Conservation (phyloP, 768 basidiomycete genomes). For the Scleroderma citrinum region DNA sequence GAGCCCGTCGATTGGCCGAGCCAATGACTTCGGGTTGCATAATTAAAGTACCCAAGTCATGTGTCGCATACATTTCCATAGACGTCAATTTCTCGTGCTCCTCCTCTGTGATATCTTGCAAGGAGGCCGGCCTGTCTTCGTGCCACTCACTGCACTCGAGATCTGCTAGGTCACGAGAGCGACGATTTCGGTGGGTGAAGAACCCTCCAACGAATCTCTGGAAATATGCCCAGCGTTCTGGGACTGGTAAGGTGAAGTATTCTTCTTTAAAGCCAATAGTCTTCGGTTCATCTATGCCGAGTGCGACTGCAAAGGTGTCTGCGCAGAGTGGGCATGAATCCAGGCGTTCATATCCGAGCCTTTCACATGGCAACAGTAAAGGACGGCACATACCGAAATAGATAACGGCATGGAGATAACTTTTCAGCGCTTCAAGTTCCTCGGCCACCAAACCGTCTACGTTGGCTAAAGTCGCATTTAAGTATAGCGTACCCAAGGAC, state of each 20-base stretch:
- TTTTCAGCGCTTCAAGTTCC: background rate
- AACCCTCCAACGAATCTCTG: background rate
- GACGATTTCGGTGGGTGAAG: background rate
- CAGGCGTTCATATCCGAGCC: no score
- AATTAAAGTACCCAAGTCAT: background rate
- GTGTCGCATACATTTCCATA: background rate
- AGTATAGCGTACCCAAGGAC: slow-evolving; percentile 4
- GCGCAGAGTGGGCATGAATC: background rate
- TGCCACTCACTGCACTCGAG: background rate
- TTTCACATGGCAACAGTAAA: background rate
- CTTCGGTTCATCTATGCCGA: background rate
- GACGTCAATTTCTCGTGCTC: slow-evolving; percentile 2
- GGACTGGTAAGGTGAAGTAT: background rate
- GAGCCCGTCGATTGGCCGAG: background rate
- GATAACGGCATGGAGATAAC: slow-evolving; percentile 4
- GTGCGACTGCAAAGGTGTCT: background rate
- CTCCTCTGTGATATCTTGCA: background rate
- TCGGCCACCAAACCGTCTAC: slow-evolving; percentile 2
- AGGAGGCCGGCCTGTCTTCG: background rate
- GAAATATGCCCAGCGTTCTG: background rate
- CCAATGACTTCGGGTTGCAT: background rate
- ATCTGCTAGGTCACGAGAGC: slow-evolving; percentile 1
- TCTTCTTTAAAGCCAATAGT: background rate
- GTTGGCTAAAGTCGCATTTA: slow-evolving; percentile 4
- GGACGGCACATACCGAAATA: slow-evolving; percentile 3